Percentiles rank a stretch among this genome's conserved stretches.
Conservation (phyloP, 176 grass and related monocot species). For the Cenchrus purpureus region DNA sequence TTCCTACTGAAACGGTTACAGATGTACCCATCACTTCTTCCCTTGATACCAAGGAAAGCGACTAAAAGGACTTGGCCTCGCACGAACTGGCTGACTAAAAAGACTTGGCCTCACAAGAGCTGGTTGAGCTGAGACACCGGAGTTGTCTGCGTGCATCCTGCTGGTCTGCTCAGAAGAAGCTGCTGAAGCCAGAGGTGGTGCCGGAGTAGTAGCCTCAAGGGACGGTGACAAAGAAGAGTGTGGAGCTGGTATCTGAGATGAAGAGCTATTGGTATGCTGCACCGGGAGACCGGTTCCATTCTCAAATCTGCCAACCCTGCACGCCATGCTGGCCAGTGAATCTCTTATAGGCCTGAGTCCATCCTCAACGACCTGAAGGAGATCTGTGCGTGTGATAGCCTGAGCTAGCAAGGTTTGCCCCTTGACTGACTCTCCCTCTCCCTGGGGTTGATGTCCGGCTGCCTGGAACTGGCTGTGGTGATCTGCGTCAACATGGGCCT, state of each 20-base stretch:
- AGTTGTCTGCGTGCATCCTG: neutral
- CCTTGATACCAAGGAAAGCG: slow-evolving; percentile 20
- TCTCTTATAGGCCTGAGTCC: neutral
- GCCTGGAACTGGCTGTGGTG: neutral
- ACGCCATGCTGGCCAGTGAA: neutral
- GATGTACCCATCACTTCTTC: neutral
- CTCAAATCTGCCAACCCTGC: neutral
- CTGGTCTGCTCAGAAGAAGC: neutral
- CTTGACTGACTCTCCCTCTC: slow-evolving; percentile 13
- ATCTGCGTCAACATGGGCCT: neutral
- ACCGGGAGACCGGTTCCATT: neutral
- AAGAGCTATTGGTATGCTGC: neutral
- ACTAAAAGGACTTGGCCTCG: slow-evolving; percentile 18
- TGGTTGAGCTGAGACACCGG: slow-evolving; percentile 12
- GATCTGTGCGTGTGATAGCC: neutral
- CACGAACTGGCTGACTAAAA: slow-evolving; percentile 5
- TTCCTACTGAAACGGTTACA: neutral
- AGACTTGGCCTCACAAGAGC: neutral
- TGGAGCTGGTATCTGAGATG: slow-evolving; percentile 13
- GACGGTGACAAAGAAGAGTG: neutral
- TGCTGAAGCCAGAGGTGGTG: neutral
- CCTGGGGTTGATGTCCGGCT: slow-evolving; percentile 6
- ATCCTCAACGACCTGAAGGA: slow-evolving; percentile 3
- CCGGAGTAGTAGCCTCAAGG: neutral
- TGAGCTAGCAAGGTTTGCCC: neutral